Evolutionary conservation across 805 yeast species (phyloP).

Genomic region (Spathaspora hagerdaliae): DNA sequence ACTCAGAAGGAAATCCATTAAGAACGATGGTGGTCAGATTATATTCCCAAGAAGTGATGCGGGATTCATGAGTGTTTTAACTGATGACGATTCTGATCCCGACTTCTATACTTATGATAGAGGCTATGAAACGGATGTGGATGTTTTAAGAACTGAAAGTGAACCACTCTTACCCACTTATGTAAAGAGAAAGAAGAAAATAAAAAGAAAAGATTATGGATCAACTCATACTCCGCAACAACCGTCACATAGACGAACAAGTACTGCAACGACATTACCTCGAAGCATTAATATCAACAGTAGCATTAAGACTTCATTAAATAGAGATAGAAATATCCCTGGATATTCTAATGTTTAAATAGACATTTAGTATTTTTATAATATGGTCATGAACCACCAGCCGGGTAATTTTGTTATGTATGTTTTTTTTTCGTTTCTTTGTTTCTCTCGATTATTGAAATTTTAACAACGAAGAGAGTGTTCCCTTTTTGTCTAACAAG

Average conservation of each 20-base stretch:
- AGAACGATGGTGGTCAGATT: conserved; percentile 6
- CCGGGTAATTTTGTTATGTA: no score
- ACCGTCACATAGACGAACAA: conserved; percentile 4
- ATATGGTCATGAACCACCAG: no score
- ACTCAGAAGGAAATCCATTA: conserved; percentile 1
- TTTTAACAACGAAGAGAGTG: no score
- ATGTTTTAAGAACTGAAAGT: conserved; percentile 26
- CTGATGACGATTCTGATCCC: conserved; percentile 20
- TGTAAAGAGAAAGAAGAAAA: conserved; percentile 12
- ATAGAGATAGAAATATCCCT: conserved; percentile 17
- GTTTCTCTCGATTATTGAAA: no score
- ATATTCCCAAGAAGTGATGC: conserved; percentile 15
- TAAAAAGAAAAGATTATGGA: conserved; percentile 15
- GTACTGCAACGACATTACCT: conserved; percentile 12
- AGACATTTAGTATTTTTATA: no score
- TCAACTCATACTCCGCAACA: conserved; percentile 3
- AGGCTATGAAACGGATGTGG: conserved; percentile 44
- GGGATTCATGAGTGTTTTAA: conserved; percentile 36
- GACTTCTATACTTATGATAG: conserved; percentile 19
- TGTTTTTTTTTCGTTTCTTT: no score
- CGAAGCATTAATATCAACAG: conserved; percentile 16
- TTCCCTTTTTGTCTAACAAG: no score
- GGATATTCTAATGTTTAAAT: not conserved
- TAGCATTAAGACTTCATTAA: conserved; percentile 14
- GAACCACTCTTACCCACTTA: conserved; percentile 26